Evolutionary conservation across 2,329 filamentous ascomycete species (phyloP).

Genomic region (Penicillium sclerotigenum): DNA sequence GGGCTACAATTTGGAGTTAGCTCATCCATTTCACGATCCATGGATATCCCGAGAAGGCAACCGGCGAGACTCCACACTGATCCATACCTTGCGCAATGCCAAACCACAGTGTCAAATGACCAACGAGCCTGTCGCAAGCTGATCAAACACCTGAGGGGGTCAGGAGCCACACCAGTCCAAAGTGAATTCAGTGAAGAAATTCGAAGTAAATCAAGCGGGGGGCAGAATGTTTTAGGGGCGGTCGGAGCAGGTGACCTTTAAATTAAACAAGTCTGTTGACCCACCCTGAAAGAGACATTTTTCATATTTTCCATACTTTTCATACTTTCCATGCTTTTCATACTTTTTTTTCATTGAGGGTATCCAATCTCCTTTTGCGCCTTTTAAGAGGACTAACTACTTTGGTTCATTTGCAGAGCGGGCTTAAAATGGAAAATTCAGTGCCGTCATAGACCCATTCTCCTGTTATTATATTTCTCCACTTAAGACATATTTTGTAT

Average conservation of each 20-base stretch:
- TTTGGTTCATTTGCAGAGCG: neutral
- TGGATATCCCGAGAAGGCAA: neutral
- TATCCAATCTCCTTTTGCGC: neutral
- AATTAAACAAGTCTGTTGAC: conserved; percentile 4
- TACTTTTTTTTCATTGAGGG: neutral
- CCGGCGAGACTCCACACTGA: neutral
- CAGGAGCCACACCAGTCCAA: neutral
- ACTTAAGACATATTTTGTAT: no score
- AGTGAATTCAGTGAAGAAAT: neutral
- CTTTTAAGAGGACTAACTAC: neutral
- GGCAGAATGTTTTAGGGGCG: conserved; percentile 9
- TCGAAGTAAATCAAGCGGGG: neutral
- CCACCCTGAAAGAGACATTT: neutral
- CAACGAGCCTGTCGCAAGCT: neutral
- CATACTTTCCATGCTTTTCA: neutral
- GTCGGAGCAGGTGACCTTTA: conserved; percentile 7
- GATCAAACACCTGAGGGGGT: neutral
- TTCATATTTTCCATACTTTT: neutral
- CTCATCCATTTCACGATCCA: neutral
- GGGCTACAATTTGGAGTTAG: neutral
- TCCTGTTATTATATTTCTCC: neutral
- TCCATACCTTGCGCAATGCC: neutral
- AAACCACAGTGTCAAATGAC: neutral
- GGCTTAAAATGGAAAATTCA: neutral
- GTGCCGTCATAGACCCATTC: neutral